Percentiles rank a stretch among this genome's conserved stretches.
These are phyloP conservation scores for Macaranga tanarius DNA, from an alignment of 441 rosid genomes.

Conservation along the genomic window DNA sequence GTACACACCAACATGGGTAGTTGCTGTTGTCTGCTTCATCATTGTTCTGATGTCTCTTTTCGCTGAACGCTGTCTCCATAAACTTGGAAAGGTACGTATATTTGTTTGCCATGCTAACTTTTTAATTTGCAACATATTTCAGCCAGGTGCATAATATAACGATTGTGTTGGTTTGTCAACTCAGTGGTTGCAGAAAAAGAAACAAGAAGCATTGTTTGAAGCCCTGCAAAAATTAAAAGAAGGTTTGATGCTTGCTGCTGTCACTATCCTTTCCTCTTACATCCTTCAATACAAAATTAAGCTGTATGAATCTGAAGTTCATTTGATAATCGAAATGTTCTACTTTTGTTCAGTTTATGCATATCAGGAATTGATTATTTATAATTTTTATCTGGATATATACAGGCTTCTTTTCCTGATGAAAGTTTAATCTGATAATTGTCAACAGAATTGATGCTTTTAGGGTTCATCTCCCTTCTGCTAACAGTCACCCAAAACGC, in stretches of 20 bases:
- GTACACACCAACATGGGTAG: slow-evolving; percentile 79
- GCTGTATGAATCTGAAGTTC: no score
- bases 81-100: slow-evolving; percentile 58
- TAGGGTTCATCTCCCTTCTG: slow-evolving; percentile 82
- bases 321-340: no score
- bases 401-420: slow-evolving; percentile 14
- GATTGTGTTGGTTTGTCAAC: background rate
- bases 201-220: slow-evolving; percentile 54
- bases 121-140: background rate
- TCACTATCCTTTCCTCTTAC: background rate
- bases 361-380: background rate
- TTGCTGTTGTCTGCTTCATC: slow-evolving; percentile 65
- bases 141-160: background rate
- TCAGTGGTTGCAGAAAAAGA: slow-evolving; percentile 45
- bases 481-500: slow-evolving; percentile 60
- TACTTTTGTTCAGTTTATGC: background rate
- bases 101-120: background rate
- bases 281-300: background rate
- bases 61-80: slow-evolving; percentile 66
- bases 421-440: slow-evolving; percentile 13
- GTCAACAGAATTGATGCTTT: slow-evolving; percentile 79
- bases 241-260: slow-evolving; percentile 36
- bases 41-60: slow-evolving; percentile 58
- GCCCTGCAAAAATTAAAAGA: slow-evolving; percentile 81
- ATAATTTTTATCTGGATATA: background rate